Percentiles rank a stretch among this genome's conserved stretches.
Evolutionary conservation across 305 asterid species (phyloP).

Genomic region (Fraxinus sp.): DNA sequence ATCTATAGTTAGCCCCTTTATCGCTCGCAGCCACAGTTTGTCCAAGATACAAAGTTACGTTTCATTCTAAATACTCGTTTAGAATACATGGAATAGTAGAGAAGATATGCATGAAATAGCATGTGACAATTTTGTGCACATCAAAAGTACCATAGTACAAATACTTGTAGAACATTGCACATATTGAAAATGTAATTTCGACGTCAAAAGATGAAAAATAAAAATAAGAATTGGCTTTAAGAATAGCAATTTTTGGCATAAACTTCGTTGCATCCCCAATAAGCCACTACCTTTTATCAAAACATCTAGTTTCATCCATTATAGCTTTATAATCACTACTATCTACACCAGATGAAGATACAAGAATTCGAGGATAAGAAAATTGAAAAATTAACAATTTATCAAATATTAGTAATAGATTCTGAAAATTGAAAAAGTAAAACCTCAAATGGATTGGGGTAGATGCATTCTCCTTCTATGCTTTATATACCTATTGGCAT

Average conservation of each 20-base stretch:
- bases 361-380: neutral
- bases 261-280: too few relatives aligned
- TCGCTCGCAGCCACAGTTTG: neutral
- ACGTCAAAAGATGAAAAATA: neutral
- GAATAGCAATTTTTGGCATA: too few relatives aligned
- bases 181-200: neutral
- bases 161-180: neutral
- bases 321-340: neutral
- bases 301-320: neutral
- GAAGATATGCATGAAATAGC: neutral
- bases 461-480: neutral
- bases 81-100: neutral
- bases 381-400: neutral
- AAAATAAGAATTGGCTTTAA: too few relatives aligned
- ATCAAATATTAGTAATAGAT: neutral
- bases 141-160: neutral
- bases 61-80: neutral
- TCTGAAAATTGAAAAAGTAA: neutral
- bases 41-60: neutral
- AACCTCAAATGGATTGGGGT: neutral
- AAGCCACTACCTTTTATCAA: too few relatives aligned
- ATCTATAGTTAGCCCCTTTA: neutral
- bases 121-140: neutral
- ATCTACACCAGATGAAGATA: conserved; percentile 27
- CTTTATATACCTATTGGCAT: neutral